phyloP scores from a whole-genome alignment of 345 rosid species.

The Pelargonium nanum region DNA sequence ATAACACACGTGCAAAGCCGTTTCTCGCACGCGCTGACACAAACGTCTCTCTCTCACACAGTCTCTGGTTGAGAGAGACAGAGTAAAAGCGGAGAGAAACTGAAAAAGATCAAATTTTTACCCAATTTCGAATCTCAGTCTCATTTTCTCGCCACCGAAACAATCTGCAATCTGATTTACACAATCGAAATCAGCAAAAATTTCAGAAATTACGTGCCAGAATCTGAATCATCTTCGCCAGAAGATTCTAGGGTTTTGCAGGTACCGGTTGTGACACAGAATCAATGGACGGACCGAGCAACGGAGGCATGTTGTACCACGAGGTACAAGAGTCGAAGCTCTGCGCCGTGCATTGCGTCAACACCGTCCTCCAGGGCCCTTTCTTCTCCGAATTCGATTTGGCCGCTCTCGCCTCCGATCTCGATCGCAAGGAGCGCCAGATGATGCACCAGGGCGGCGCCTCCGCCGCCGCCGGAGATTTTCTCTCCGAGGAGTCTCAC shows the following conservation, averaged over 20 bases:
- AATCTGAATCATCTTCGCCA: neutral
- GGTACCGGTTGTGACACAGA: neutral
- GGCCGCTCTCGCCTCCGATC: conserved; percentile 80
- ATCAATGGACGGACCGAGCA: conserved; percentile 61
- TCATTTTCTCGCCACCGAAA: neutral
- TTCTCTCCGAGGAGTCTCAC: conserved; percentile 75
- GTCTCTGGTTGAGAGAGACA: neutral
- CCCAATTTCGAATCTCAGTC: neutral
- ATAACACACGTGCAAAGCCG: neutral
- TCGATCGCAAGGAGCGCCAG: conserved; percentile 54
- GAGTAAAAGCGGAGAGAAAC: neutral
- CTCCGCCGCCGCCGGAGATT: conserved; percentile 43
- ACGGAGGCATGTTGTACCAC: conserved; percentile 94
- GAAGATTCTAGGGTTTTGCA: neutral
- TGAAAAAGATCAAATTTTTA: neutral
- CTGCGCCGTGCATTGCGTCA: conserved; percentile 98
- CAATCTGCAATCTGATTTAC: neutral
- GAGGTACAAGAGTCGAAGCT: conserved; percentile 97
- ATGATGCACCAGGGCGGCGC: conserved; percentile 5
- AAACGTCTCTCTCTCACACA: neutral
- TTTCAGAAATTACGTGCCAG: neutral
- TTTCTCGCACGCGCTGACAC: neutral
- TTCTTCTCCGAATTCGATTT: conserved; percentile 81
- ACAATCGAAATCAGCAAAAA: neutral
- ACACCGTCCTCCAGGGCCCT: conserved; percentile 84